Base-by-base conservation (phyloP, 345 rosid genomes). In the Mercurialis annua region DNA sequence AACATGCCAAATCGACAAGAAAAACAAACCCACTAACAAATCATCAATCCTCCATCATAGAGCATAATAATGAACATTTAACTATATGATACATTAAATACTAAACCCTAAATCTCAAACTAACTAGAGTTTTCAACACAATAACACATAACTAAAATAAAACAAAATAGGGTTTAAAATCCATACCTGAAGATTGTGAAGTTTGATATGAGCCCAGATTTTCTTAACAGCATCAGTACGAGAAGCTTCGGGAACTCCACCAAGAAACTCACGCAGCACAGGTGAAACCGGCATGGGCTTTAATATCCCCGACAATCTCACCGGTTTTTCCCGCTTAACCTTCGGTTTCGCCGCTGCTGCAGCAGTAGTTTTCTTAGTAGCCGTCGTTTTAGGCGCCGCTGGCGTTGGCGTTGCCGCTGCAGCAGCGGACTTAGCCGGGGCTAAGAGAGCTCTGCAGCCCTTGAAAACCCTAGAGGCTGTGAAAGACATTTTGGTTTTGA, bases 181-280 rank as follows among this genome's bases (percentile, higher is more conserved):
- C 23, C 2, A 26, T 29, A 93, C 98, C 98, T 90, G 98, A 55
- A 93, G 92, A 59, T 85, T 80, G 62, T 86, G 67, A 8, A 81
- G 69, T 82, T 92, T 92, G 83, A 88, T 81, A 71, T 90, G 82
- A 61, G 75, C 49, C 98, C 98, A 92, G 68, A 90, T 80, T 83
- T 78, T 71, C 79, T 91, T 87, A 61, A 86, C 84, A 6, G 87
- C 92, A 4, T 79, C 84, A 0, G 78, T 42, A 34, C 96, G 97
- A 36, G 96, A 87, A 73, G 84, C 75, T 69, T 87, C 86, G 9
- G 81, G 56, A 26, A 80, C 68, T 12, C 96, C 92, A n/a, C 96
- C 92, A 17, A 92, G 85, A 81, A 92, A 82, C 49, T 53, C 67
- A 26, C 83, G 73, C 24, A 88, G 86, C 27, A 83, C 90, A n/a